Evolutionary conservation across 176 grass and related monocot species (phyloP).

Genomic region (Panicum miliaceum): DNA sequence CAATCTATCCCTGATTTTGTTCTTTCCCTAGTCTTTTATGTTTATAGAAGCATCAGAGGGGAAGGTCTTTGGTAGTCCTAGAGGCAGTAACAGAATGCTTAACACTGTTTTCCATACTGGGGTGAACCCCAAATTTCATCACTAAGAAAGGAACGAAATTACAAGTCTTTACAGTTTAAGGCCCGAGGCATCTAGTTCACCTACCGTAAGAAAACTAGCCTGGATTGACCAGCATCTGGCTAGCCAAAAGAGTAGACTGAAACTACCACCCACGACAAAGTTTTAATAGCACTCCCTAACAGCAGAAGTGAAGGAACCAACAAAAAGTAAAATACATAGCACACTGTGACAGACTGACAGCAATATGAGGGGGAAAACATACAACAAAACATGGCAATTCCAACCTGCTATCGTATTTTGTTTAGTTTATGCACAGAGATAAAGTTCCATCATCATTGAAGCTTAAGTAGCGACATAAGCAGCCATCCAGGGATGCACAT

Average conservation of each 20-base stretch:
- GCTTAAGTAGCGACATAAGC: neutral
- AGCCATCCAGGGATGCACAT: neutral
- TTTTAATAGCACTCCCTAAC: too few relatives aligned
- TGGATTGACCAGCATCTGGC: too few relatives aligned
- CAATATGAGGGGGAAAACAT: neutral
- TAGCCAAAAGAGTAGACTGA: too few relatives aligned
- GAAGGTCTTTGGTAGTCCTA: neutral
- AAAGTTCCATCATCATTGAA: conserved; percentile 71
- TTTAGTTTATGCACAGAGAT: conserved; percentile 77
- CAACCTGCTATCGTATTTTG: conserved; percentile 75
- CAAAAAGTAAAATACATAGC: too few relatives aligned
- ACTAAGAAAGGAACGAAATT: too few relatives aligned
- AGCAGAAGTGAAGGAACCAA: too few relatives aligned
- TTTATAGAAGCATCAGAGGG: conserved; percentile 12
- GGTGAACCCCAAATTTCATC: too few relatives aligned
- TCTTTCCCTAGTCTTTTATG: conserved; percentile 3
- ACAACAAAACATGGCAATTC: neutral
- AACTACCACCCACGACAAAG: too few relatives aligned
- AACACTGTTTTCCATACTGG: neutral
- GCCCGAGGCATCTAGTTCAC: too few relatives aligned
- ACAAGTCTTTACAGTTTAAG: too few relatives aligned
- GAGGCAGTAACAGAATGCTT: conserved; percentile 8
- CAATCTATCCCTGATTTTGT: neutral
- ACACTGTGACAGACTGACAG: neutral
- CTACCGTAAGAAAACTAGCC: too few relatives aligned